Base-by-base conservation (phyloP, 805 yeast species). In the Candida dajiaensis region DNA sequence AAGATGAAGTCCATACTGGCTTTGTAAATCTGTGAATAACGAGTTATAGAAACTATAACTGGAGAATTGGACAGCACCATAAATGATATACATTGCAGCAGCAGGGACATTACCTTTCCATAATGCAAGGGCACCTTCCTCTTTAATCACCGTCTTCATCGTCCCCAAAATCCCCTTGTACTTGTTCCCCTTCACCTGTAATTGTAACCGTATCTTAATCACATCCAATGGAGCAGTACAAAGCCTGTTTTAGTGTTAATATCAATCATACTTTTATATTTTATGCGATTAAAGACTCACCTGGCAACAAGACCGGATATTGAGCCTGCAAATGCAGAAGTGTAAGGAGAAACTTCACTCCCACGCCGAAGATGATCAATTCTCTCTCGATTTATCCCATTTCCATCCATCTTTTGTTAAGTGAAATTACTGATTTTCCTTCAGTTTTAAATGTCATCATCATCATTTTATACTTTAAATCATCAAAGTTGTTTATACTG, bases 101-200 rank as follows among this genome's bases (percentile, higher is more conserved):
- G 98, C 99, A 0, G 99, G 96, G 0, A 88, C 74, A 61, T 94
- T 94, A 0, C 99, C 99, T 62, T 89, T 90, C 98, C 98, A 94
- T n/a, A 92, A 70, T 0, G 89, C 92, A 4, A 64, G 50, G 0
- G 83, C 38, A 1, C 96, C 95, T 63, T 92, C 98, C 29, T 78
- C 71, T 18, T 63, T 60, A 1, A 74, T 51, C 2, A 89, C 73
- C 1, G 69, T 62, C 13, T 50, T 51, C 41, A 78, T 61, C 0
- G 82, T 70, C 18, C 61, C 46, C 3, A 56, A 28, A 3, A 71
- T 59, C 3, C 77, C 73, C 11, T 55, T 51, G 50, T 72, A 70
- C 44, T 63, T 62, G 25, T 50, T 21, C 1, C 57, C 55, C 7
- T 53, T 44, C 0, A 69, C 66, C 49, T 77, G 81, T 2, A 87